phyloP scores from a whole-genome alignment of 2,329 filamentous ascomycete genomes.

The Allantophomopsis cytisporea region DNA sequence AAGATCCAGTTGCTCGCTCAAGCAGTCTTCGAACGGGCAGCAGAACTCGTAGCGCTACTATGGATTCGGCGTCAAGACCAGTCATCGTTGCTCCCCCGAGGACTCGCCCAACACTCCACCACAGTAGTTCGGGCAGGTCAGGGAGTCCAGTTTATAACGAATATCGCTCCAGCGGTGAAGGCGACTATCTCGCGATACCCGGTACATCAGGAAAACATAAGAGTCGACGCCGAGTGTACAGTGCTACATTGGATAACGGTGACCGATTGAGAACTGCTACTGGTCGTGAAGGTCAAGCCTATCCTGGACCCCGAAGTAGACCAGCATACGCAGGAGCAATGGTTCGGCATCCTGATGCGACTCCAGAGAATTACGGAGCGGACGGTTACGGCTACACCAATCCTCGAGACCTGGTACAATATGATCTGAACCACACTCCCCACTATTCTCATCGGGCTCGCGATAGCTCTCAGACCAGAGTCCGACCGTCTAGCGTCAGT shows the following conservation, averaged over 20 bases:
- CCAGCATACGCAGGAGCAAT: slow-evolving; percentile 8
- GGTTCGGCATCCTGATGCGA: slow-evolving; percentile 25
- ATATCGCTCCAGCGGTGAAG: slow-evolving; percentile 36
- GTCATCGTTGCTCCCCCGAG: slow-evolving; percentile 36
- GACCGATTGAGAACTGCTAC: slow-evolving; percentile 19
- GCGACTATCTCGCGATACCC: slow-evolving; percentile 39
- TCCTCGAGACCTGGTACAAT: slow-evolving; percentile 44
- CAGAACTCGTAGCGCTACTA: slow-evolving; percentile 30
- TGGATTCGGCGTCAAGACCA: slow-evolving; percentile 38
- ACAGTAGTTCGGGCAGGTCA: slow-evolving; percentile 16
- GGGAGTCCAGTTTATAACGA: slow-evolving; percentile 38
- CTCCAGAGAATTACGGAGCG: slow-evolving; percentile 37
- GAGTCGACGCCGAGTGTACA: slow-evolving; percentile 25
- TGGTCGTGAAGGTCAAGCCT: slow-evolving; percentile 10
- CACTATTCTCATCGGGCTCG: slow-evolving; percentile 27
- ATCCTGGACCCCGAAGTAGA: slow-evolving; percentile 9
- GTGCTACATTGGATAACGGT: slow-evolving; percentile 33
- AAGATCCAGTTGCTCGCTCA: slow-evolving; percentile 31
- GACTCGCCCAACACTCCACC: slow-evolving; percentile 13
- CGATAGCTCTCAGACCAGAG: slow-evolving; percentile 36
- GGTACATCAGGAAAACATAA: slow-evolving; percentile 37
- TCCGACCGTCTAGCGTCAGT: slow-evolving; percentile 14
- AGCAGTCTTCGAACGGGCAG: slow-evolving; percentile 32
- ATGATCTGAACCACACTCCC: slow-evolving; percentile 40
- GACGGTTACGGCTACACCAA: slow-evolving; percentile 52